Evolutionary conservation across 2,329 filamentous ascomycete genomes (phyloP), one percentile per base, ranked within the genome.

Genomic region (Karstenula rhodostoma): DNA sequence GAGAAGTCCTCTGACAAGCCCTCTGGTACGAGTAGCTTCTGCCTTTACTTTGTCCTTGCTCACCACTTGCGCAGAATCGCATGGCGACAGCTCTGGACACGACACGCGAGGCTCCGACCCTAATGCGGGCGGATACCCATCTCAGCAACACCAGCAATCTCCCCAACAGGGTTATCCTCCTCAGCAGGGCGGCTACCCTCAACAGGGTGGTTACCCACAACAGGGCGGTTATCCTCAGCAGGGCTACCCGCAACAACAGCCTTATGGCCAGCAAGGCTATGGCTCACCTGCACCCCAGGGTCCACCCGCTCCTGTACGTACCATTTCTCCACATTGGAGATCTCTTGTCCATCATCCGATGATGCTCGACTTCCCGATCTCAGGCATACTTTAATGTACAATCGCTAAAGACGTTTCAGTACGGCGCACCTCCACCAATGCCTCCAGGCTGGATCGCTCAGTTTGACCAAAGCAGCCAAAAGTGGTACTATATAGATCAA

Each of bases 401-500:
- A 12, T 47, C 6, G 19, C 58, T 60, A 19, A 60, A 23, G 9
- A 33, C 32, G 1, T 1, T 25, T 7, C 42, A 62, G 57, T 76
- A 70, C 59, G 72, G 78, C 84, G 88, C 25, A 79, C 85, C 61
- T 79, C 89, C 64, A 83, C 88, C 25, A 71, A 81, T 52, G 70
- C 74, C 74, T 1, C 73, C 73, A 7, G 88, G 88, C 66, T 91
- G 89, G 88, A 78, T 80, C 29, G 81, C 87, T 25, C 85, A 89
- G 74, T 91, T 84, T 77, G 88, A 91, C 65, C 83, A 86, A 59
- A 81, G 80, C 59, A 79, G 82, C 61, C 85, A 88, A 70, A 85
- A 86, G 57, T 90, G 86, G 80, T 90, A 86, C 78, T 91, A 89
- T 70, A 81, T 87, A 58, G 87, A 90, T 73, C 79, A 86, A 58